Evolutionary conservation across 2,329 filamentous ascomycete species (phyloP), one percentile per base, ranked within the genome.

Genomic region (Neonectria coccinea): DNA sequence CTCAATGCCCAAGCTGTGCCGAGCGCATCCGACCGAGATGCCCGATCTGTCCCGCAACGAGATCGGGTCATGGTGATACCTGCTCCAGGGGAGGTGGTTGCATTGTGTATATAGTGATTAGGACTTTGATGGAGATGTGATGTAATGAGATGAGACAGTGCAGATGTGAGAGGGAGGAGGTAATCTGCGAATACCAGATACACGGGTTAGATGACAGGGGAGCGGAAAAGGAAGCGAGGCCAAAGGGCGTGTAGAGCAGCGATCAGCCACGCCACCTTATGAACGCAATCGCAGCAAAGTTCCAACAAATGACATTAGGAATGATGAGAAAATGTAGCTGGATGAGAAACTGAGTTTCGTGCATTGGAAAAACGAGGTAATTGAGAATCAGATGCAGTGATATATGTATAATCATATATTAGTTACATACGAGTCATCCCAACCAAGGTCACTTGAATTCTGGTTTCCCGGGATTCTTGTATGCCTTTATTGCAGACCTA

Each of bases 1-100:
- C 11, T 36, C 53, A 39, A 57, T 27, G 41, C 5, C 53, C 53
- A 62, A 16, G 53, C 39, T 4, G 59, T 39, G 25, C 27, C 45
- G 6, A 45, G 53, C 18, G 56, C 33, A 16, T 14, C 14, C 33
- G 14, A 4, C 12, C 5, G 44, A 33, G 11, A 18, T 4, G 50
- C 44, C 41, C 4, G 8, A 12, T 16, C 20, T 16, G 20, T 29
- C 9, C 27, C n/a, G 12, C 22, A 12, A 7, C 12, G 3, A 42
- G 18, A n/a, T 10, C 6, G 10, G 22, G 29, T 14, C 48, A 36
- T 36, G 4, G 29, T 36, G 18, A 18, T n/a, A 22, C 2, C 36
- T n/a, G 14, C 14, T 12, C 36, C 6, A 5, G 16, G 2, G 5
- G 6, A 1, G 36, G 36, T n/a, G 36, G 36, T 16, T 39, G 14